phyloP scores from a whole-genome alignment of 768 basidiomycete genomes.

The Amanita pseudoporphyria region DNA sequence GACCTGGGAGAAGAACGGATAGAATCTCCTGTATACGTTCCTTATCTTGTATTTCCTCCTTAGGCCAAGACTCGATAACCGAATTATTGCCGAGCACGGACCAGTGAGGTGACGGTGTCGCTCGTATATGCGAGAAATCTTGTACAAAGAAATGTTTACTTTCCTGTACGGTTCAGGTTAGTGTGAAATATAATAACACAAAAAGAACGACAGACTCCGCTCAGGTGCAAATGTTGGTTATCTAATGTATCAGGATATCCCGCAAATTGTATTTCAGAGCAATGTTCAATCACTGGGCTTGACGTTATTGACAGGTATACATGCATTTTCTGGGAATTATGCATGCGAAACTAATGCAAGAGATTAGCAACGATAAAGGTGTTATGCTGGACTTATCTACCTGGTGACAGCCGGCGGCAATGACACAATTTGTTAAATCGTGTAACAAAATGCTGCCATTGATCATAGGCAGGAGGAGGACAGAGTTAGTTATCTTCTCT shows the following conservation, averaged over 20 bases:
- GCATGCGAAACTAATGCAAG: conserved; percentile 71
- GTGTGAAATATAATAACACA: not conserved
- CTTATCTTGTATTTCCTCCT: not conserved
- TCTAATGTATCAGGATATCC: conserved; percentile 38
- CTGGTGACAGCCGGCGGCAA: conserved; percentile 78
- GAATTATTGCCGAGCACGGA: conserved; percentile 14
- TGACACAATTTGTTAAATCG: conserved; percentile 46
- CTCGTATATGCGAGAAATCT: conserved; percentile 79
- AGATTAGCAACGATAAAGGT: not conserved
- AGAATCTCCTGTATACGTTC: conserved; percentile 11
- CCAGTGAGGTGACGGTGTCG: conserved; percentile 78
- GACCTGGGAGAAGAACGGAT: conserved; percentile 1
- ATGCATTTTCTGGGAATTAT: conserved; percentile 53
- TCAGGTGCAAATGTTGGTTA: not conserved
- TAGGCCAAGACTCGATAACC: conserved; percentile 8
- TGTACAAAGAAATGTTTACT: conserved; percentile 46
- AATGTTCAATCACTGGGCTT: conserved; percentile 77
- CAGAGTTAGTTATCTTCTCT: conserved; percentile 44
- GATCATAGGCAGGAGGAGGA: conserved; percentile 58
- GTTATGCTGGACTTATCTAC: conserved; percentile 25
- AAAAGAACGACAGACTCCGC: not conserved
- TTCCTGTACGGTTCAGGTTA: conserved; percentile 12
- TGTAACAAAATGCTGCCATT: conserved; percentile 69
- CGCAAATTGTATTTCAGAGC: conserved; percentile 50
- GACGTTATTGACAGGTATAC: conserved; percentile 61